phyloP scores from a whole-genome alignment of 208 protist species.

The Naegleria gruberi region DNA sequence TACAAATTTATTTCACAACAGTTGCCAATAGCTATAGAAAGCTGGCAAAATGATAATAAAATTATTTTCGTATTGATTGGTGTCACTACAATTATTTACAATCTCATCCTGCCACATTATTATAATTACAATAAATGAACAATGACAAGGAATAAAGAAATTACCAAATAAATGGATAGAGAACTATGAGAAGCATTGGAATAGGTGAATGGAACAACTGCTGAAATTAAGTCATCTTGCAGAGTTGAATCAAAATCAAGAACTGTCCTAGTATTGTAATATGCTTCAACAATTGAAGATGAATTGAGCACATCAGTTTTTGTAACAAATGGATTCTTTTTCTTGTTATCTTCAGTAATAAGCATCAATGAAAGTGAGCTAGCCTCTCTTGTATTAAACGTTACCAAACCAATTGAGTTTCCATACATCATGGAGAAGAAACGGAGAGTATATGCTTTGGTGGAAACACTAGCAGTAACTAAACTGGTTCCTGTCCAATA shows the following conservation, averaged over 20 bases:
- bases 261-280: background rate
- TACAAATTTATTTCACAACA: too few relatives aligned
- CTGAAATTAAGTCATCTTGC: background rate
- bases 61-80: too few relatives aligned
- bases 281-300: background rate
- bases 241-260: background rate
- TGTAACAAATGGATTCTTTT: background rate
- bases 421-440: background rate
- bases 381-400: background rate
- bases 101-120: too few relatives aligned
- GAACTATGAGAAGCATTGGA: background rate
- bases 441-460: background rate
- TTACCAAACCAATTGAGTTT: background rate
- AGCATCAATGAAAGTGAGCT: background rate
- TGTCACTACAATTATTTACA: too few relatives aligned
- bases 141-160: too few relatives aligned
- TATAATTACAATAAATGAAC: too few relatives aligned
- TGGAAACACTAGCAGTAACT: background rate
- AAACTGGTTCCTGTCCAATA: background rate
- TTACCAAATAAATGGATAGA: background rate
- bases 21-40: too few relatives aligned
- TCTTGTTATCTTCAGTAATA: background rate
- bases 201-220: background rate
- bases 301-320: background rate
- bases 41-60: too few relatives aligned